Conservation (phyloP, 352 stramenopile genomes). For the Globisporangium irregulare region DNA sequence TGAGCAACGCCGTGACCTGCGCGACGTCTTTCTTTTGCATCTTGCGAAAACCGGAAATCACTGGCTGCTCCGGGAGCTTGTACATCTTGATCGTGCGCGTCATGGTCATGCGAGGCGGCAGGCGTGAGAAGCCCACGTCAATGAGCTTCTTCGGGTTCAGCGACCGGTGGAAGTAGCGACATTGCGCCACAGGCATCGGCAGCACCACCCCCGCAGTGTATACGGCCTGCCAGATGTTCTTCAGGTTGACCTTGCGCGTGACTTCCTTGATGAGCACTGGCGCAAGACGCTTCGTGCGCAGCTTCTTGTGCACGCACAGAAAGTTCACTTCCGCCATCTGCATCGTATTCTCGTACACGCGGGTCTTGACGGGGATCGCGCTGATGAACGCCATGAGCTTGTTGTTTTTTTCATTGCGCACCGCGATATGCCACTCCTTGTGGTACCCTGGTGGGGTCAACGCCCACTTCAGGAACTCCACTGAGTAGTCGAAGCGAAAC, state of each 20-base stretch:
- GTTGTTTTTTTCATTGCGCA: conserved; percentile 86
- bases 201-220: conserved; percentile 98
- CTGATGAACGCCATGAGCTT: conserved; percentile 98
- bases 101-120: conserved; percentile 94
- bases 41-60: conserved; percentile 38
- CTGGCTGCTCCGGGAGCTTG: conserved; percentile 63
- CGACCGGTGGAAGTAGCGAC: conserved; percentile 96
- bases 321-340: conserved; percentile 98
- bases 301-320: conserved; percentile 99
- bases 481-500: conserved; percentile 94
- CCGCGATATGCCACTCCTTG: conserved; percentile 94
- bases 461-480: conserved; percentile 86
- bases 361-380: conserved; percentile 88
- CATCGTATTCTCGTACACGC: conserved; percentile 57
- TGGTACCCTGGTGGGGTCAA: conserved; percentile 94
- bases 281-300: conserved; percentile 94
- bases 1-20: conserved; percentile 50
- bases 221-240: conserved; percentile 93
- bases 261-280: conserved; percentile 99
- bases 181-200: conserved; percentile 92
- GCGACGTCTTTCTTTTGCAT: conserved; percentile 62
- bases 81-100: conserved; percentile 90
- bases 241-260: conserved; percentile 96
- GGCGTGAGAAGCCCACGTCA: conserved; percentile 95
- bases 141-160: conserved; percentile 99